Evolutionary conservation across 2,329 filamentous ascomycete genomes (phyloP).

Genomic region (Penicillium sp.): DNA sequence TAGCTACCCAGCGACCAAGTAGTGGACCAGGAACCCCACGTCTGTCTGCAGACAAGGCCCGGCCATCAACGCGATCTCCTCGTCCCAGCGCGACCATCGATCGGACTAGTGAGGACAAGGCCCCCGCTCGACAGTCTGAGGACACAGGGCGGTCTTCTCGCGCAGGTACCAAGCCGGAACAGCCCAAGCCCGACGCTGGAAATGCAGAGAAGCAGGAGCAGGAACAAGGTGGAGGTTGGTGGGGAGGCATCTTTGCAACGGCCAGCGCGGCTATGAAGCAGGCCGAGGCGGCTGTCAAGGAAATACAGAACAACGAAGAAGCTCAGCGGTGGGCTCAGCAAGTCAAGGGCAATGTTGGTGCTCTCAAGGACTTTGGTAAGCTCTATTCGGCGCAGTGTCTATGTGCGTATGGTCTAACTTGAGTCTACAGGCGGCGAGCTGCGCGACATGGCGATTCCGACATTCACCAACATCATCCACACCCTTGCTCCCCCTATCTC

Average conservation of each 20-base stretch:
- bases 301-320: slow-evolving; percentile 94
- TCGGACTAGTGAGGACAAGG: slow-evolving; percentile 61
- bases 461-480: slow-evolving; percentile 89
- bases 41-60: slow-evolving; percentile 44
- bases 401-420: background rate
- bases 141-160: slow-evolving; percentile 69
- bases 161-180: slow-evolving; percentile 63
- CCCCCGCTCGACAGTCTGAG: slow-evolving; percentile 60
- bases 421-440: slow-evolving; percentile 68
- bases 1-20: slow-evolving; percentile 62
- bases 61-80: slow-evolving; percentile 50
- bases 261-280: slow-evolving; percentile 72
- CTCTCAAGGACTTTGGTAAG: slow-evolving; percentile 68
- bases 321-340: slow-evolving; percentile 95
- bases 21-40: slow-evolving; percentile 80
- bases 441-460: slow-evolving; percentile 78
- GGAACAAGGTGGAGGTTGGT: slow-evolving; percentile 66
- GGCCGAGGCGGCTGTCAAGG: slow-evolving; percentile 85
- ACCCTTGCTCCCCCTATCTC: slow-evolving; percentile 94
- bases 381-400: slow-evolving; percentile 6
- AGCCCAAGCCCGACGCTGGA: slow-evolving; percentile 31
- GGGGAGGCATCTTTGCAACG: slow-evolving; percentile 78
- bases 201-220: slow-evolving; percentile 42
- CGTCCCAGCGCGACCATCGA: slow-evolving; percentile 50
- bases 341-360: slow-evolving; percentile 79